A percentile compares a stretch with the other conserved stretches of the same genome.
Evolutionary conservation across 345 rosid genomes (phyloP).

Genomic region (Syzygium oleosum): DNA sequence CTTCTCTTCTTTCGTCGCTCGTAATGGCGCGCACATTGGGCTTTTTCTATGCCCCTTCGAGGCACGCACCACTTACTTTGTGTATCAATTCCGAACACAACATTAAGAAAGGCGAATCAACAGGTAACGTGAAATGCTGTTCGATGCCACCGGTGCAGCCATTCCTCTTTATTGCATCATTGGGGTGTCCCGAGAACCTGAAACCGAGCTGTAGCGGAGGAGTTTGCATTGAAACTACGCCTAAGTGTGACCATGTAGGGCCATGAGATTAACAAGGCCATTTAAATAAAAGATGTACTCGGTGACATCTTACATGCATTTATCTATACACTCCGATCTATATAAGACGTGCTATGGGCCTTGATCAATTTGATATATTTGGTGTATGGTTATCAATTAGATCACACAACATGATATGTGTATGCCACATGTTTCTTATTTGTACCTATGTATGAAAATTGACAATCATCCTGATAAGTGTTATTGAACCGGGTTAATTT

Average conservation of each 20-base stretch:
- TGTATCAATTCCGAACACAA: neutral
- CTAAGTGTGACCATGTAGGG: neutral
- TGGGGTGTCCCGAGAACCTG: neutral
- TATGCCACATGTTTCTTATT: neutral
- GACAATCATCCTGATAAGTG: too few species aligned
- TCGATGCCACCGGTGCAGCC: neutral
- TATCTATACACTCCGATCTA: neutral
- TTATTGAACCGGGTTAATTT: too few species aligned
- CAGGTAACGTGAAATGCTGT: neutral
- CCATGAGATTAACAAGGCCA: neutral
- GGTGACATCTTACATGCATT: neutral
- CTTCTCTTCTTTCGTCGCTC: neutral
- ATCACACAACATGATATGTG: neutral
- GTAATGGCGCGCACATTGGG: neutral
- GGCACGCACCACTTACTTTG: neutral
- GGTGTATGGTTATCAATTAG: neutral
- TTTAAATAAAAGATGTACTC: neutral
- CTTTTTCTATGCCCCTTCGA: neutral
- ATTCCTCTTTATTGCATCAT: too few species aligned
- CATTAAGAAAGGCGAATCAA: neutral
- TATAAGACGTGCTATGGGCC: neutral
- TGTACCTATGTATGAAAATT: neutral
- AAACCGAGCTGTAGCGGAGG: neutral
- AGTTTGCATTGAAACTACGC: neutral
- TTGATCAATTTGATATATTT: neutral